phyloP scores from a whole-genome alignment of 129 eudicot genomes.

The Lactuca sativa region DNA sequence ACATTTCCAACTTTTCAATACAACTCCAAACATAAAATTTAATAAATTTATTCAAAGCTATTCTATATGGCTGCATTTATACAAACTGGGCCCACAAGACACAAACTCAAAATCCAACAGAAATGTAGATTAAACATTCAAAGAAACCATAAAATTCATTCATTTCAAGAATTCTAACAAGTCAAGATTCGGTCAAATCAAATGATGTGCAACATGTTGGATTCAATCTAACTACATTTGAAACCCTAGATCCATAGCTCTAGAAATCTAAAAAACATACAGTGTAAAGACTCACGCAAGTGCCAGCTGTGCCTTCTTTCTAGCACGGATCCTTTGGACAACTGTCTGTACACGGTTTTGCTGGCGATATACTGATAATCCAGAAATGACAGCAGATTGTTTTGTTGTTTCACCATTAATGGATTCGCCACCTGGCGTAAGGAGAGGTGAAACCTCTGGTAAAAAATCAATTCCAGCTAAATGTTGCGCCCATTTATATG shows the following conservation, averaged over 20 bases:
- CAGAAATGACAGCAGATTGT: constrained; percentile 53
- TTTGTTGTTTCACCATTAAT: constrained; percentile 46
- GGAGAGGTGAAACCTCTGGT: constrained; percentile 87
- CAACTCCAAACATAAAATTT: constrained; percentile 13
- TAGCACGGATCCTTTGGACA: constrained; percentile 78
- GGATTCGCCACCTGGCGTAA: constrained; percentile 39
- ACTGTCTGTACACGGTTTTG: constrained; percentile 88
- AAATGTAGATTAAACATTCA: not conserved
- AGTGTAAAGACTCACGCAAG: constrained; percentile 90
- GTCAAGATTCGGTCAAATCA: constrained; percentile 31
- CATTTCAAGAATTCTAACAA: constrained; percentile 21
- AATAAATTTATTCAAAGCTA: not conserved
- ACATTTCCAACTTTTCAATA: constrained; percentile 43
- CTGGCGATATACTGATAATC: constrained; percentile 75
- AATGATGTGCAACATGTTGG: constrained; percentile 24
- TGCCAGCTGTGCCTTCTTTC: constrained; percentile 92
- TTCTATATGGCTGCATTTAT: not conserved
- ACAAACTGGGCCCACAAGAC: no score
- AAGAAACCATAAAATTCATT: constrained; percentile 18
- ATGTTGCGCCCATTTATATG: constrained; percentile 97
- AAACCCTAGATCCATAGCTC: constrained; percentile 26
- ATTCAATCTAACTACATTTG: constrained; percentile 21
- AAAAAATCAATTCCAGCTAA: constrained; percentile 93
- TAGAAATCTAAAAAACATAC: constrained; percentile 50
- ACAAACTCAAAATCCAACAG: no score